phyloP scores from a whole-genome alignment of 139 green algal species.

The Chlorella sp. region DNA sequence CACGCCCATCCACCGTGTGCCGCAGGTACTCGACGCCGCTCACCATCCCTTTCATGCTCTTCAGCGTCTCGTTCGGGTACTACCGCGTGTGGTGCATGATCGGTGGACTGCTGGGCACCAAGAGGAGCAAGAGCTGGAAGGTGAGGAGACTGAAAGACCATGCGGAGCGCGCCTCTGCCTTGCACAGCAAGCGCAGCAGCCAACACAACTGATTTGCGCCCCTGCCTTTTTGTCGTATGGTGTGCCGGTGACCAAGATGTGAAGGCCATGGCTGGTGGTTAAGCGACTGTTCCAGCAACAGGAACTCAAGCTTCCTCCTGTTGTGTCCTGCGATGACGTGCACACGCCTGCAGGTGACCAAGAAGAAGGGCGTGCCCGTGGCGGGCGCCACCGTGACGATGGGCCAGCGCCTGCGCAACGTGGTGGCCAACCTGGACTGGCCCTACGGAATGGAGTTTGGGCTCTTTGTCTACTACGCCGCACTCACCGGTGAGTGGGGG shows the following conservation, averaged over 20 bases:
- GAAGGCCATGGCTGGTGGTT: neutral
- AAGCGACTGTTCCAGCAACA: neutral
- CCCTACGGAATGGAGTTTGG: neutral
- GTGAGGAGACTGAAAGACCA: slow-evolving; percentile 5
- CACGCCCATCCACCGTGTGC: too few relatives aligned
- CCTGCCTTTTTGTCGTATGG: neutral
- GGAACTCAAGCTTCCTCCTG: neutral
- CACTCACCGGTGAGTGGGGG: neutral
- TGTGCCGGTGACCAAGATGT: neutral
- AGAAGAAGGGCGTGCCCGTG: neutral
- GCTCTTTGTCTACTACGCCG: neutral
- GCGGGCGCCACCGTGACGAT: neutral
- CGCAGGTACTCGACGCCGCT: slow-evolving; percentile 50
- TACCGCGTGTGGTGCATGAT: slow-evolving; percentile 53
- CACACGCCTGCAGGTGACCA: neutral
- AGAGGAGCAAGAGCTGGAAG: slow-evolving; percentile 62
- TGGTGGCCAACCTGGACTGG: neutral
- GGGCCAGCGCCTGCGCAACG: neutral
- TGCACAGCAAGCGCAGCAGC: neutral
- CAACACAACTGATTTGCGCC: too few relatives aligned
- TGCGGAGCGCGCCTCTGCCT: neutral
- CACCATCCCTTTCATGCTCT: slow-evolving; percentile 47
- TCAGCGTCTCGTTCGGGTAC: slow-evolving; percentile 35
- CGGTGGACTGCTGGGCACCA: slow-evolving; percentile 40
- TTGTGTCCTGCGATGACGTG: neutral